phyloP scores from a whole-genome alignment of 2,329 filamentous ascomycete species.

The Cylindrodendrum hubeiense region DNA sequence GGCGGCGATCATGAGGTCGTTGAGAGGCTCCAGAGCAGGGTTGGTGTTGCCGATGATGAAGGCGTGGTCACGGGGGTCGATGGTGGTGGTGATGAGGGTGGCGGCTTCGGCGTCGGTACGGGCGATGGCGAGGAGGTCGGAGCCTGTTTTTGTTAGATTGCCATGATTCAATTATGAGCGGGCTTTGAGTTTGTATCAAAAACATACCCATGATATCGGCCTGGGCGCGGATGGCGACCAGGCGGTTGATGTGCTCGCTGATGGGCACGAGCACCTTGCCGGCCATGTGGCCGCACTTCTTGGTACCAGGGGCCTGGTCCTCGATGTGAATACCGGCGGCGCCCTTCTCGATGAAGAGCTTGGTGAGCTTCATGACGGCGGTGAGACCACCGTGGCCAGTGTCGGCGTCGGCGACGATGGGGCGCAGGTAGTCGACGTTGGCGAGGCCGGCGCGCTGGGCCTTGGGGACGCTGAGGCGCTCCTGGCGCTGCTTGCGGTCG shows the following conservation, averaged over 20 bases:
- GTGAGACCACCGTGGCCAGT: constrained; percentile 97
- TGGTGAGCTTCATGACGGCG: constrained; percentile 99
- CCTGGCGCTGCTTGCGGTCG: constrained; percentile 98
- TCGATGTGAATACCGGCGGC: constrained; percentile 99
- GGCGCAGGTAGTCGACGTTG: constrained; percentile 93
- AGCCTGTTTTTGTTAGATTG: constrained; percentile 59
- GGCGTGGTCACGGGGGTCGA: constrained; percentile 93
- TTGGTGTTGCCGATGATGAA: constrained; percentile 95
- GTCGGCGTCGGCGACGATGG: constrained; percentile 96
- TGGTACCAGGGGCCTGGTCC: constrained; percentile 97
- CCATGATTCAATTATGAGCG: not conserved
- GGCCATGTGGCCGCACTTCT: constrained; percentile 99
- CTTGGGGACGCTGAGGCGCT: constrained; percentile 83
- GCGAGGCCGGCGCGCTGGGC: constrained; percentile 77
- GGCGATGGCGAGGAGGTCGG: constrained; percentile 90
- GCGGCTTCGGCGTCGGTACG: constrained; percentile 98
- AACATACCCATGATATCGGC: constrained; percentile 93
- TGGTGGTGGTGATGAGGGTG: constrained; percentile 95
- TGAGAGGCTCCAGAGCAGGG: constrained; percentile 83
- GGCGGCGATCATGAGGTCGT: constrained; percentile 90
- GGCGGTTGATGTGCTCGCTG: constrained; percentile 96
- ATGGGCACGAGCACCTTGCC: constrained; percentile 98
- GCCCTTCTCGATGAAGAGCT: constrained; percentile 96
- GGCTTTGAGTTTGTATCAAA: constrained; percentile 2
- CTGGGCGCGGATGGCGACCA: constrained; percentile 96